These are phyloP conservation scores for Sphagnum fallax DNA, from an alignment of 228 moss, liverwort and hornwort species.

Conservation along the genomic window DNA sequence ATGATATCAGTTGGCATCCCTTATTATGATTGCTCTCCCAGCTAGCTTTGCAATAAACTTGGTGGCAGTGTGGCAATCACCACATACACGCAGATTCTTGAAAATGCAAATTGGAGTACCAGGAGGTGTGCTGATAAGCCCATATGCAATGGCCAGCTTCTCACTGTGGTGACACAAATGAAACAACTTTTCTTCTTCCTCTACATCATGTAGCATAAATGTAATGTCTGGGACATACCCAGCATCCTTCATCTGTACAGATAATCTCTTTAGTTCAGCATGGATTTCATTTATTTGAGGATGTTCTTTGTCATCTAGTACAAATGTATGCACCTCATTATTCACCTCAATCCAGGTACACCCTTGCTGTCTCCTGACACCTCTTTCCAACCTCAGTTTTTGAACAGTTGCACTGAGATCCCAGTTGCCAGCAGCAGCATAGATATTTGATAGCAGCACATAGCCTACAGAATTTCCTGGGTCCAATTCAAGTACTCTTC, in stretches of 20 bases:
- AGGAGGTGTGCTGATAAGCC: conserved; percentile 1
- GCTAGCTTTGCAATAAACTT: conserved; percentile 22
- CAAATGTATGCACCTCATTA: too few species aligned
- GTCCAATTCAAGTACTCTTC: not conserved
- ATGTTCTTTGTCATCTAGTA: too few species aligned
- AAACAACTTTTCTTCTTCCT: not conserved
- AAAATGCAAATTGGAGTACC: conserved; percentile 7
- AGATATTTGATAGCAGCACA: not conserved
- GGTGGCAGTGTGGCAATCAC: conserved; percentile 35
- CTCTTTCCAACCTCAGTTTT: too few species aligned
- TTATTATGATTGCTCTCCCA: conserved; percentile 22
- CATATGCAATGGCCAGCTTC: conserved; percentile 4
- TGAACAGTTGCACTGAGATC: not conserved
- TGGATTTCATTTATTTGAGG: too few species aligned
- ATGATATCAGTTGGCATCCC: conserved; percentile 26
- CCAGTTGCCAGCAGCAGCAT: conserved; percentile 1
- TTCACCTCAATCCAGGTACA: too few species aligned
- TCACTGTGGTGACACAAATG: not conserved
- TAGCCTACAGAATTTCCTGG: not conserved
- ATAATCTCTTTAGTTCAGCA: too few species aligned
- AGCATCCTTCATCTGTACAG: too few species aligned
- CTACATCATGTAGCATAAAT: too few species aligned
- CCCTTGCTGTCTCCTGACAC: too few species aligned
- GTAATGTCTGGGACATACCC: too few species aligned
- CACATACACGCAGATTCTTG: conserved; percentile 17